Conservation (phyloP, 2,329 filamentous ascomycete genomes). For the Eurotiales sp. region DNA sequence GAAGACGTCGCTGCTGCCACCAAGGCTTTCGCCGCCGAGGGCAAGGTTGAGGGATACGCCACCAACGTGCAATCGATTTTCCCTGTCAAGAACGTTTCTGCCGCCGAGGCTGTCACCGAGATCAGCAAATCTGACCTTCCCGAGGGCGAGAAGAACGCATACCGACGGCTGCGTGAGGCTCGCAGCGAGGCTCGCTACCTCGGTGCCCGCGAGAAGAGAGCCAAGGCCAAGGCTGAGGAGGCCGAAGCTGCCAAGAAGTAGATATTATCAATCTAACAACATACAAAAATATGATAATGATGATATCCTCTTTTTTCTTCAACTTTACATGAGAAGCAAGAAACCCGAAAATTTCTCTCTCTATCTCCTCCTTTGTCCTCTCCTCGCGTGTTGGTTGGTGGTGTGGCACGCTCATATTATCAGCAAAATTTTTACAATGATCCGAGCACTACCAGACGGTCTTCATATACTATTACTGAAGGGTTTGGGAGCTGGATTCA, state of each 20-base stretch:
- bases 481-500: neutral
- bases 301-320: constrained; percentile 16
- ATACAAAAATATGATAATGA: constrained; percentile 16
- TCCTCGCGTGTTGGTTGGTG: constrained; percentile 5
- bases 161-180: constrained; percentile 76
- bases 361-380: constrained; percentile 11
- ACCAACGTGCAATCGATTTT: constrained; percentile 57
- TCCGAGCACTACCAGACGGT: neutral
- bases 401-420: constrained; percentile 14
- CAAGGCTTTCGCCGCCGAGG: constrained; percentile 48
- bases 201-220: constrained; percentile 90
- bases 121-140: constrained; percentile 80
- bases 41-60: constrained; percentile 51
- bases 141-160: constrained; percentile 79
- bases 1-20: constrained; percentile 72
- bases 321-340: constrained; percentile 33
- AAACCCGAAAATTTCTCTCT: constrained; percentile 23
- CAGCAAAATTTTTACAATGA: neutral
- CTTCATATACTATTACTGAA: neutral
- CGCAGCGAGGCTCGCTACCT: constrained; percentile 77
- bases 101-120: constrained; percentile 61
- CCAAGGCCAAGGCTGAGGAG: constrained; percentile 72
- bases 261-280: constrained; percentile 31
- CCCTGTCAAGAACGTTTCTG: constrained; percentile 65
- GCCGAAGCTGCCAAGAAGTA: constrained; percentile 55